Percentiles rank a stretch among this genome's conserved stretches.
Conservation (phyloP, 139 green algal genomes). For the Coelastrella sp. region DNA sequence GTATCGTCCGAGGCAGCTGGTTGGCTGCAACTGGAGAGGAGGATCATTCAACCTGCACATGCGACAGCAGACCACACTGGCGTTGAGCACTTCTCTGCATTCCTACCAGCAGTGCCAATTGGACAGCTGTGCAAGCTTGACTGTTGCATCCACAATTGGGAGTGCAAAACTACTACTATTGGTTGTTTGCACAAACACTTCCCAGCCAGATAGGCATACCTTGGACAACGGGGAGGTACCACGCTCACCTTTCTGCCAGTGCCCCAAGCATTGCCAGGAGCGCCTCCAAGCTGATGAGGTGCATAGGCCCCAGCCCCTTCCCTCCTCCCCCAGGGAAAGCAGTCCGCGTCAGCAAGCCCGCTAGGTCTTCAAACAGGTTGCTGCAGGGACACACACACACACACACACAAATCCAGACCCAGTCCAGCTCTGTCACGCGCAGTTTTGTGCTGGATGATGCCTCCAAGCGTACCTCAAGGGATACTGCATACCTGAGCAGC, state of each 20-base stretch:
- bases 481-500: conserved; percentile 44
- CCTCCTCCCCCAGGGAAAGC: conserved; percentile 64
- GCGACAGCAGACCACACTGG: neutral
- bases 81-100: neutral
- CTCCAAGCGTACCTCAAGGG: neutral
- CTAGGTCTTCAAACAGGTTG: conserved; percentile 90
- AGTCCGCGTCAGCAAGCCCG: conserved; percentile 79
- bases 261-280: conserved; percentile 85
- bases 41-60: conserved; percentile 36
- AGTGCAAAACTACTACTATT: conserved; percentile 42
- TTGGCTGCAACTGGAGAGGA: conserved; percentile 38
- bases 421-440: neutral
- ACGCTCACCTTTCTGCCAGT: conserved; percentile 57
- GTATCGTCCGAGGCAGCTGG: conserved; percentile 1
- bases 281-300: conserved; percentile 90
- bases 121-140: neutral
- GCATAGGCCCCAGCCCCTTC: conserved; percentile 78
- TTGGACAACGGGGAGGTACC: no score
- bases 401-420: neutral
- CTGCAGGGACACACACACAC: conserved; percentile 53
- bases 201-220: neutral
- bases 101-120: neutral
- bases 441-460: neutral
- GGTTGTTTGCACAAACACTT: neutral
- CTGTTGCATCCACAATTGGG: conserved; percentile 57